These are phyloP conservation scores for Scutellaria galericulata DNA, from an alignment of 257 asterid genomes.

Conservation along the genomic window DNA sequence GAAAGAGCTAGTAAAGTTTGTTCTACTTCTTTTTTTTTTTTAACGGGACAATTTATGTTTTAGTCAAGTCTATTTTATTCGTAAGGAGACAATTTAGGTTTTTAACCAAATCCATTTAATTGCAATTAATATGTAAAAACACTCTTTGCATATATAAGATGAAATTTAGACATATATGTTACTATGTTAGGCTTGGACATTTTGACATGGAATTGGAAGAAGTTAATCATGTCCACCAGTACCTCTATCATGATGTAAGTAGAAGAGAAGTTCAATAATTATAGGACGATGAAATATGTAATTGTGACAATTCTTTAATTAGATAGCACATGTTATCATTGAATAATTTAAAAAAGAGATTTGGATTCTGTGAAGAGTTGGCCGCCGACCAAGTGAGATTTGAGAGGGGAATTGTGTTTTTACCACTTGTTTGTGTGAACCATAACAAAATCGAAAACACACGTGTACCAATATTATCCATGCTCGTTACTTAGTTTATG, in stretches of 20 bases:
- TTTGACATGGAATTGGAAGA: background rate
- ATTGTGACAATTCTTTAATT: conserved; percentile 21
- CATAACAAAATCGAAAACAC: background rate
- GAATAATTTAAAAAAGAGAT: background rate
- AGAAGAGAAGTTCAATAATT: background rate
- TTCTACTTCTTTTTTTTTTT: no score
- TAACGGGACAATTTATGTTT: background rate
- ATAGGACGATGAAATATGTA: conserved; percentile 6
- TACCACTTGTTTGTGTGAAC: conserved; percentile 21
- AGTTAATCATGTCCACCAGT: background rate
- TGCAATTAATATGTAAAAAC: background rate
- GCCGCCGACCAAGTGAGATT: conserved; percentile 12
- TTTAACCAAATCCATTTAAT: background rate
- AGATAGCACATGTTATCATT: conserved; percentile 9
- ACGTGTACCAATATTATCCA: background rate
- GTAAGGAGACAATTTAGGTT: background rate
- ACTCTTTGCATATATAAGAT: background rate
- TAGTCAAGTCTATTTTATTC: background rate
- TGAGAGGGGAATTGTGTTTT: background rate
- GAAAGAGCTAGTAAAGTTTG: no score
- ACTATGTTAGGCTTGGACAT: conserved; percentile 1
- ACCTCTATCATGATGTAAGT: conserved; percentile 15
- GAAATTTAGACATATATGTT: background rate
- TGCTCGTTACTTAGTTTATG: background rate
- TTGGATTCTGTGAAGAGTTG: background rate